These are phyloP conservation scores for Boletus pseudopeckii DNA, from an alignment of 768 basidiomycete genomes.

Conservation along the genomic window DNA sequence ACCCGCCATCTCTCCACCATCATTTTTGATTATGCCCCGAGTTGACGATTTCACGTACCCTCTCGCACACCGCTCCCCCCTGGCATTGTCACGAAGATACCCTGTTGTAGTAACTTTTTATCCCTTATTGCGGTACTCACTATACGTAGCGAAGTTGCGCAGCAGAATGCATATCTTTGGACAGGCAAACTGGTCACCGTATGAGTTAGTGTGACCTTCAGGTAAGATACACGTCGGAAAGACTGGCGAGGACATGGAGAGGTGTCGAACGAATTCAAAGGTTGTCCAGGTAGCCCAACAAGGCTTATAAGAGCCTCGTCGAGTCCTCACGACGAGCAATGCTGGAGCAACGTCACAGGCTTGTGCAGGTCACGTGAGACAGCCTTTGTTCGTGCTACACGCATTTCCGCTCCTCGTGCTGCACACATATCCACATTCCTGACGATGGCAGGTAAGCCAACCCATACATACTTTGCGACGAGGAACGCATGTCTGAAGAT, in stretches of 20 bases:
- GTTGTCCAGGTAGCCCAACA: background rate
- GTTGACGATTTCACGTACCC: slow-evolving; percentile 34
- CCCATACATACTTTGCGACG: no score
- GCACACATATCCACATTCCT: background rate
- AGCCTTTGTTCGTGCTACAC: background rate
- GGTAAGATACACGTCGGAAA: background rate
- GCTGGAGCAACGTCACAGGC: no score
- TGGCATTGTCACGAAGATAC: slow-evolving; percentile 34
- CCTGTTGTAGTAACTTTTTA: slow-evolving; percentile 33
- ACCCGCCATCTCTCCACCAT: slow-evolving; percentile 13
- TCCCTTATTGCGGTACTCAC: slow-evolving; percentile 24
- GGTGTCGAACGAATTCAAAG: background rate
- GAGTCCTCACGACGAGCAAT: no score
- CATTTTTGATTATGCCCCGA: slow-evolving; percentile 24
- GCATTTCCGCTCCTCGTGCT: background rate
- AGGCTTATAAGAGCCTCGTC: background rate
- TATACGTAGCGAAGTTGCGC: slow-evolving; percentile 32
- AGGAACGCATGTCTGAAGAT: background rate
- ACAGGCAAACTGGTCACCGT: background rate
- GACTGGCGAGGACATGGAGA: background rate
- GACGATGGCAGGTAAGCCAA: slow-evolving; percentile 18
- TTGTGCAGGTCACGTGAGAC: slow-evolving; percentile 7
- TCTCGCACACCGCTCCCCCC: slow-evolving; percentile 5
- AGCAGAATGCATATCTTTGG: slow-evolving; percentile 36
- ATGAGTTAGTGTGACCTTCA: background rate